Conservation (phyloP, 768 basidiomycete genomes). For the Dictyophora rubrovolvata region DNA sequence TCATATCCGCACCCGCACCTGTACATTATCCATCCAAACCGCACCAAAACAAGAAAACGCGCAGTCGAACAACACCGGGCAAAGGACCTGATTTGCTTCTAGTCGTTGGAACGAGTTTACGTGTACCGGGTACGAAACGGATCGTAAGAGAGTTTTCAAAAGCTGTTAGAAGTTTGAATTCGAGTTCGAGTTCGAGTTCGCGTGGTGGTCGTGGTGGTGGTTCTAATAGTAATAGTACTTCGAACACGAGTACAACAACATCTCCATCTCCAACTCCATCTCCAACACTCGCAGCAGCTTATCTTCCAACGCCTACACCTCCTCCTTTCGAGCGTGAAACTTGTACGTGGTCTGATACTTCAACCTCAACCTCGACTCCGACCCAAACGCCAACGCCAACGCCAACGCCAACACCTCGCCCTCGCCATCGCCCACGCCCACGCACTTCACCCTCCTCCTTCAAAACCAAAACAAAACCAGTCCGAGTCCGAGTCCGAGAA, state of each 20-base stretch:
- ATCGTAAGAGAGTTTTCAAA: slow-evolving; percentile 85
- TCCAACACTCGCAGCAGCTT: neutral
- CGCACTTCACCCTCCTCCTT: neutral
- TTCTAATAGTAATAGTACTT: no score
- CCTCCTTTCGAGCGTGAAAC: slow-evolving; percentile 34
- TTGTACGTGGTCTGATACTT: neutral
- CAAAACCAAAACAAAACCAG: neutral
- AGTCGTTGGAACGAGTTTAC: slow-evolving; percentile 83
- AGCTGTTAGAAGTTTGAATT: slow-evolving; percentile 42
- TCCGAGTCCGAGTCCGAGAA: slow-evolving; percentile 24
- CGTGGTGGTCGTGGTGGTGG: no score
- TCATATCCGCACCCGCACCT: no score
- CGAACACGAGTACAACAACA: slow-evolving; percentile 21
- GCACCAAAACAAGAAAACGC: neutral
- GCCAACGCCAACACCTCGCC: no score
- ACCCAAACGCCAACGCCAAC: slow-evolving; percentile 30
- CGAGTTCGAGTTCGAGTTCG: slow-evolving; percentile 24
- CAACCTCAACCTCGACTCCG: slow-evolving; percentile 21
- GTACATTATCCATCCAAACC: no score
- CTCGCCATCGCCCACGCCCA: no score
- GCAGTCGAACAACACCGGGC: slow-evolving; percentile 17
- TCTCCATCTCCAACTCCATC: slow-evolving; percentile 16
- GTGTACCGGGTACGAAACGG: slow-evolving; percentile 84
- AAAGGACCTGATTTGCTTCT: slow-evolving; percentile 74
- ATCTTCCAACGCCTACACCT: slow-evolving; percentile 19